phyloP scores from a whole-genome alignment of 352 stramenopile genomes.

The Hyaloperonospora arabidopsidis region DNA sequence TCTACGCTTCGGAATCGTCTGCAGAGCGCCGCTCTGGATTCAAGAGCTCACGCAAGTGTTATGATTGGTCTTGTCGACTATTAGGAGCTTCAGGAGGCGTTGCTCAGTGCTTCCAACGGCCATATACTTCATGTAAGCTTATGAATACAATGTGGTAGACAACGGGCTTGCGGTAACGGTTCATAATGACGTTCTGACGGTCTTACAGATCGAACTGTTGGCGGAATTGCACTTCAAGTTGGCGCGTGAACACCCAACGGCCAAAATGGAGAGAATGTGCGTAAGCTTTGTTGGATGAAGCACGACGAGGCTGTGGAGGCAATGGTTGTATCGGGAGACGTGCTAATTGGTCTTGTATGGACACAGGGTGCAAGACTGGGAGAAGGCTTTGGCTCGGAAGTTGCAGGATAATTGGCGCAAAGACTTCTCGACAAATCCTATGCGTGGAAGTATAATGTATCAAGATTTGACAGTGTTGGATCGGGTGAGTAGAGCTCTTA shows the following conservation, averaged over 20 bases:
- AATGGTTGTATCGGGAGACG: constrained; percentile 7
- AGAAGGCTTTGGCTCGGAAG: constrained; percentile 65
- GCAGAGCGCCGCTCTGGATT: constrained; percentile 10
- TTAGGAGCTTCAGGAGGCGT: constrained; percentile 59
- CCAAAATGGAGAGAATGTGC: constrained; percentile 79
- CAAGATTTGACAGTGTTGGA: constrained; percentile 48
- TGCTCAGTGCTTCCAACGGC: constrained; percentile 38
- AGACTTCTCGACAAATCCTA: constrained; percentile 58
- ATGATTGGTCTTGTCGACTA: constrained; percentile 13
- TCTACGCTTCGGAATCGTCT: constrained; percentile 29
- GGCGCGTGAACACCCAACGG: constrained; percentile 53
- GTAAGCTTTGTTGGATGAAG: constrained; percentile 11
- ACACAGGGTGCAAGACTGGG: constrained; percentile 74
- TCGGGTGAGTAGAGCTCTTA: constrained; percentile 32
- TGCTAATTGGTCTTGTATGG: constrained; percentile 13
- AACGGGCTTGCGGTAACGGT: not conserved
- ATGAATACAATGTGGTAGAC: not conserved
- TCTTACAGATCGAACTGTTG: constrained; percentile 48
- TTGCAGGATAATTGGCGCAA: constrained; percentile 70
- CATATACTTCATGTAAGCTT: constrained; percentile 41
- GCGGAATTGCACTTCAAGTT: constrained; percentile 80
- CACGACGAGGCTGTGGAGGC: constrained; percentile 5
- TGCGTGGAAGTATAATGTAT: constrained; percentile 42
- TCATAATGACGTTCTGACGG: constrained; percentile 18
- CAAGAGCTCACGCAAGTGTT: constrained; percentile 19